phyloP scores from a whole-genome alignment of 2,329 filamentous ascomycete species.

The Daldinia sp. region DNA sequence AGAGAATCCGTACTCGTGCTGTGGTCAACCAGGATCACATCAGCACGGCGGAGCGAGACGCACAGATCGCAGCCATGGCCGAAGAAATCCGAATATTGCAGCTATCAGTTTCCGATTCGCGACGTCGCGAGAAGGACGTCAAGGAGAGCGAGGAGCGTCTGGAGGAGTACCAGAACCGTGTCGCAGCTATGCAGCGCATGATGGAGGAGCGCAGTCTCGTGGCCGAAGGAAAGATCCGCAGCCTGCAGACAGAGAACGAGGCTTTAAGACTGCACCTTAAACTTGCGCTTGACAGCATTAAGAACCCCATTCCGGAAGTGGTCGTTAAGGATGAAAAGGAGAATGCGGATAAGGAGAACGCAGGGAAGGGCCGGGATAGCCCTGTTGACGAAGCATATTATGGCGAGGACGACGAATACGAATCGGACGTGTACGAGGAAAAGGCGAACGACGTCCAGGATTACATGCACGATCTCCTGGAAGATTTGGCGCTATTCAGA shows the following conservation, averaged over 20 bases:
- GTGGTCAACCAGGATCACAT: constrained; percentile 96
- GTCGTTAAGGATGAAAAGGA: constrained; percentile 54
- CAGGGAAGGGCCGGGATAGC: constrained; percentile 51
- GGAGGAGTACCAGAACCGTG: constrained; percentile 94
- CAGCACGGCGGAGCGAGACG: constrained; percentile 91
- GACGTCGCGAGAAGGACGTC: constrained; percentile 78
- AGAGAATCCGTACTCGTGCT: constrained; percentile 93
- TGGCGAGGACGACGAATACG: constrained; percentile 63
- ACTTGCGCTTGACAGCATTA: constrained; percentile 85
- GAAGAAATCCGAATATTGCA: constrained; percentile 92
- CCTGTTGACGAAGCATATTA: constrained; percentile 71
- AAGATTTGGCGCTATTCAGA: constrained; percentile 83
- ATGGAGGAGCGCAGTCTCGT: constrained; percentile 96
- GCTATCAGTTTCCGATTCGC: constrained; percentile 75
- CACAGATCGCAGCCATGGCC: constrained; percentile 93
- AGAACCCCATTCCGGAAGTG: constrained; percentile 85
- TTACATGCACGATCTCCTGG: constrained; percentile 86
- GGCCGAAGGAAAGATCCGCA: constrained; percentile 92
- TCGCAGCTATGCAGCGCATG: constrained; percentile 88
- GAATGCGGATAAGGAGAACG: constrained; percentile 50
- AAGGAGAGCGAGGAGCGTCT: constrained; percentile 82
- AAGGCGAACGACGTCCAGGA: constrained; percentile 77
- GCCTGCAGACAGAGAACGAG: constrained; percentile 90
- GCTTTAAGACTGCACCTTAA: constrained; percentile 88
- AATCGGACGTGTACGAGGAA: constrained; percentile 61